These are phyloP conservation scores for Sclerotinia spermophila DNA, from an alignment of 2,329 filamentous ascomycete genomes.

Conservation along the genomic window DNA sequence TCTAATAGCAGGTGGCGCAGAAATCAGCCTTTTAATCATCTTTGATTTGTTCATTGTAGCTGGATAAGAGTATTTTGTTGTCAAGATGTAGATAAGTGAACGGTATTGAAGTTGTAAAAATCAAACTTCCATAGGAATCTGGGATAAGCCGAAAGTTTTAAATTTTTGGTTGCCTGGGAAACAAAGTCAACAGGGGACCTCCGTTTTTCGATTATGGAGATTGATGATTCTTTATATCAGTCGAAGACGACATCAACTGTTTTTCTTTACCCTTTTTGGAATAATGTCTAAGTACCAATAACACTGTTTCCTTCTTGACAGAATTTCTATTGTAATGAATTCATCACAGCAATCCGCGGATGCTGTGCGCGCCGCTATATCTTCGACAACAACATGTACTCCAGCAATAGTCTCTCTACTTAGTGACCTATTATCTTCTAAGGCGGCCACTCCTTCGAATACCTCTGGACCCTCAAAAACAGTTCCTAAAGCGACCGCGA, in stretches of 20 bases:
- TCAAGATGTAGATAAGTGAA: not conserved
- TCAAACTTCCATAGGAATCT: not conserved
- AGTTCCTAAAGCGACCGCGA: slow-evolving; percentile 20
- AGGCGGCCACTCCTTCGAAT: slow-evolving; percentile 29
- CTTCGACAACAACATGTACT: slow-evolving; percentile 47
- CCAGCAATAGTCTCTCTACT: slow-evolving; percentile 45
- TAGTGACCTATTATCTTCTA: slow-evolving; percentile 45
- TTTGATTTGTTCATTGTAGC: slow-evolving; percentile 28
- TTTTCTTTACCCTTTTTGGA: slow-evolving; percentile 19
- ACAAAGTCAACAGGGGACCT: slow-evolving; percentile 18
- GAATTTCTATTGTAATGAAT: slow-evolving; percentile 39
- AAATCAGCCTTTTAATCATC: slow-evolving; percentile 27
- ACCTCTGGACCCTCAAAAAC: slow-evolving; percentile 7
- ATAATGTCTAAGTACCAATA: slow-evolving; percentile 38
- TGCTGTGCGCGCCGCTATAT: slow-evolving; percentile 46
- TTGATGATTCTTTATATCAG: slow-evolving; percentile 16
- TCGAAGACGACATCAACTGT: slow-evolving; percentile 16
- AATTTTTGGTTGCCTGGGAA: slow-evolving; percentile 12
- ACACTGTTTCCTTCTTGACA: slow-evolving; percentile 23
- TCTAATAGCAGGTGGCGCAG: slow-evolving; percentile 30
- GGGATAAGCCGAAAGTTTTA: slow-evolving; percentile 6
- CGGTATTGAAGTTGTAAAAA: not conserved
- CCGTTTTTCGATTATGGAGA: slow-evolving; percentile 15
- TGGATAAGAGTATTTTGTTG: not conserved
- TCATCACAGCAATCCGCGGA: slow-evolving; percentile 43